A percentile compares a stretch with the other conserved stretches of the same genome.
These are phyloP conservation scores for Termitomyces sp. DNA, from an alignment of 768 basidiomycete species.

Conservation along the genomic window DNA sequence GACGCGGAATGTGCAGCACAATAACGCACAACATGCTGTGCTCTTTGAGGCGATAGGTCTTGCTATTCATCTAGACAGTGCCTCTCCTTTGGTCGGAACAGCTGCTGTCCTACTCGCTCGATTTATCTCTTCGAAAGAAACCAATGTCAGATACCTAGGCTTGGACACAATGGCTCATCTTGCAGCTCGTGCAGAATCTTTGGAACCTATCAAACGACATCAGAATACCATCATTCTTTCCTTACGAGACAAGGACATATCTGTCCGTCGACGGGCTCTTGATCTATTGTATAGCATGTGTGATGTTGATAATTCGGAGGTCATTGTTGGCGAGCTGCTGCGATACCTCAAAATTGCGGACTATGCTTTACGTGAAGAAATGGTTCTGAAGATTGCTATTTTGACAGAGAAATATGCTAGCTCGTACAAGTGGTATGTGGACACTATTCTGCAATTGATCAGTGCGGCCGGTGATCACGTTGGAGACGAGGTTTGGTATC, in stretches of 20 bases:
- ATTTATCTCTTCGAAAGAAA: conserved; percentile 97
- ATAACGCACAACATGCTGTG: conserved; percentile 97
- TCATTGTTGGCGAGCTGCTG: conserved; percentile 92
- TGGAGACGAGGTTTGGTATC: conserved; percentile 99
- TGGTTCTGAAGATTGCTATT: conserved; percentile 98
- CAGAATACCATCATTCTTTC: conserved; percentile 94
- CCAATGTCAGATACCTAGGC: conserved; percentile 96
- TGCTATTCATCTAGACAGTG: conserved; percentile 92
- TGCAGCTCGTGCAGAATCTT: conserved; percentile 86
- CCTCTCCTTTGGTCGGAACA: conserved; percentile 79
- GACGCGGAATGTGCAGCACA: conserved; percentile 93
- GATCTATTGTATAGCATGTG: conserved; percentile 99
- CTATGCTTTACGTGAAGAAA: conserved; percentile 93
- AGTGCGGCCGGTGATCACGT: conserved; percentile 97
- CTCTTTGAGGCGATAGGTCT: conserved; percentile 96
- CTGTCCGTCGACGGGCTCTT: conserved; percentile 87
- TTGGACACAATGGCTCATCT: conserved; percentile 98
- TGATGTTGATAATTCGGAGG: conserved; percentile 92
- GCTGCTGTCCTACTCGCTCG: conserved; percentile 89
- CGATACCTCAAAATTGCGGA: conserved; percentile 95
- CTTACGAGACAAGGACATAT: conserved; percentile 95
- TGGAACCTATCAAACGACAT: conserved; percentile 91
- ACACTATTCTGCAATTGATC: conserved; percentile 94
- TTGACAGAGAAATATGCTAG: conserved; percentile 98
- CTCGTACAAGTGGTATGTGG: conserved; percentile 99